Evolutionary conservation across 331 rosid species (phyloP).

Genomic region (Telfairia occidentalis): DNA sequence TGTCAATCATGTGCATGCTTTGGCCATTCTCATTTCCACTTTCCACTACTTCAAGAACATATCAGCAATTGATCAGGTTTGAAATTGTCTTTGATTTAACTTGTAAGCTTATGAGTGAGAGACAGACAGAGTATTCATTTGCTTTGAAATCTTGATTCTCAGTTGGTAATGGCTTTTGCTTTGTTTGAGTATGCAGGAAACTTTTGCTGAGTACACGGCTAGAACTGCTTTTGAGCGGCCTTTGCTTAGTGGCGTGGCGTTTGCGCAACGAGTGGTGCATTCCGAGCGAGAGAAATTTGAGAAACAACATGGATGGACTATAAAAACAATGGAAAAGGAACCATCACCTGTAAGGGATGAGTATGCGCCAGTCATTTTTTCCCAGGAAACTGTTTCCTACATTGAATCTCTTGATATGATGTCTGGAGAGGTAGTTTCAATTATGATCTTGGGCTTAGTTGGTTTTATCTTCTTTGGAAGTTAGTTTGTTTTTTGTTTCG

Average conservation of each 20-base stretch:
- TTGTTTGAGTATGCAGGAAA: conserved; percentile 45
- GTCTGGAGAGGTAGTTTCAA: conserved; percentile 80
- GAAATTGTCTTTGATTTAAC: background rate
- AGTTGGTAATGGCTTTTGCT: background rate
- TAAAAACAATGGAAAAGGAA: conserved; percentile 79
- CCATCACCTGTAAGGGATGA: conserved; percentile 73
- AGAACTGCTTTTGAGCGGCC: conserved; percentile 96
- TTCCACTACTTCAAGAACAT: conserved; percentile 74
- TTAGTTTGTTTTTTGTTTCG: background rate
- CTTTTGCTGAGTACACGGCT: conserved; percentile 90
- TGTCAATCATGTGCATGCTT: conserved; percentile 92
- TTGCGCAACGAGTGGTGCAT: conserved; percentile 69
- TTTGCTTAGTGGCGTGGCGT: conserved; percentile 85
- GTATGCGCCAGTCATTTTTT: conserved; percentile 91
- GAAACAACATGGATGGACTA: conserved; percentile 75
- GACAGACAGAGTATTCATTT: background rate
- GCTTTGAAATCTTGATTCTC: background rate
- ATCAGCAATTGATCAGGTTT: conserved; percentile 98
- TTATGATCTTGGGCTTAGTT: background rate
- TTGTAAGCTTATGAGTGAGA: background rate
- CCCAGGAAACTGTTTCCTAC: conserved; percentile 78
- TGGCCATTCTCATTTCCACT: conserved; percentile 90
- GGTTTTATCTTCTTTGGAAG: background rate
- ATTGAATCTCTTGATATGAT: conserved; percentile 91
- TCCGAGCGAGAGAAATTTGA: conserved; percentile 69